These are phyloP conservation scores for Nemania sp. DNA, from an alignment of 2,329 filamentous ascomycete species.

Conservation along the genomic window DNA sequence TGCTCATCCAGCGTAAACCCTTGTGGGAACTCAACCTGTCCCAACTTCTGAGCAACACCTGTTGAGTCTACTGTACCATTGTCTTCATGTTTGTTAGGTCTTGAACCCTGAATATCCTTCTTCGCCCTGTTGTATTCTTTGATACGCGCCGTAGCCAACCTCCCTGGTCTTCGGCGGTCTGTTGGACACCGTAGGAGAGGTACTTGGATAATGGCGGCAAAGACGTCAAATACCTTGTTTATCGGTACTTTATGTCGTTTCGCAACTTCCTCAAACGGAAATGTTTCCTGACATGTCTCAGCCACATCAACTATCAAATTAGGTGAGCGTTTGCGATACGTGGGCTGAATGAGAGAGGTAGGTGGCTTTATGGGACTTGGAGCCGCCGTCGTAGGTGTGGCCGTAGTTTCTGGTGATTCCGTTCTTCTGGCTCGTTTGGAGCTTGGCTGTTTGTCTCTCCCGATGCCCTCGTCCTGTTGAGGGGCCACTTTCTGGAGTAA, in stretches of 20 bases:
- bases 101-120: constrained; percentile 50
- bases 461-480: neutral
- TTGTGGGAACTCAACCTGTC: constrained; percentile 43
- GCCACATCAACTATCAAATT: constrained; percentile 62
- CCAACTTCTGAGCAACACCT: constrained; percentile 45
- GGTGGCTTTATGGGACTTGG: constrained; percentile 43
- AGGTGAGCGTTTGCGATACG: constrained; percentile 53
- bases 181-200: constrained; percentile 60
- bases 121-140: constrained; percentile 59
- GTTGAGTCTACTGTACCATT: constrained; percentile 31
- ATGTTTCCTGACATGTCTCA: constrained; percentile 60
- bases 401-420: neutral
- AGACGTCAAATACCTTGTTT: constrained; percentile 60
- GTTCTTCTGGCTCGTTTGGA: constrained; percentile 1
- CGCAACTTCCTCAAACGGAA: constrained; percentile 61
- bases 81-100: neutral
- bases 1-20: constrained; percentile 38
- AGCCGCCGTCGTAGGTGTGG: constrained; percentile 10
- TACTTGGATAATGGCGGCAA: constrained; percentile 61
- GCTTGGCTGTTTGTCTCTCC: constrained; percentile 8
- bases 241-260: constrained; percentile 57
- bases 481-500: constrained; percentile 6
- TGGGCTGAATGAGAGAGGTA: constrained; percentile 46
- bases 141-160: constrained; percentile 56
- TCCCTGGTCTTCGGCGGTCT: constrained; percentile 58